These are phyloP conservation scores for Ocimum tenuiflorum DNA, from an alignment of 257 asterid genomes.

Conservation along the genomic window DNA sequence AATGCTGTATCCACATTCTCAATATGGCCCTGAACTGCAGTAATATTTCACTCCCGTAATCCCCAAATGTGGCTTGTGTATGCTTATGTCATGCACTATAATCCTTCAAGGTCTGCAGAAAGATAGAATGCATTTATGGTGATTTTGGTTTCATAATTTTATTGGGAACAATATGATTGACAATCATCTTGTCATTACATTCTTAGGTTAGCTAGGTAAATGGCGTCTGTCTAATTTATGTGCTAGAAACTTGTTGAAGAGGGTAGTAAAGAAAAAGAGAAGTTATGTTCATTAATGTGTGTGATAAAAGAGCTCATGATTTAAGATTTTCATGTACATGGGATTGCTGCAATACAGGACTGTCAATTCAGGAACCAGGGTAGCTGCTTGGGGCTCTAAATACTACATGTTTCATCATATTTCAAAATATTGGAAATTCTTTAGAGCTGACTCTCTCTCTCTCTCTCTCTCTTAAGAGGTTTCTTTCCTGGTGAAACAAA, in stretches of 20 bases:
- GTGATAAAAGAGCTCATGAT: no score
- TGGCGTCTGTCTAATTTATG: no score
- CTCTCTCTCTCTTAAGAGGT: neutral
- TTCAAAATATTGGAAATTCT: neutral
- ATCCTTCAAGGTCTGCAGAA: conserved; percentile 16
- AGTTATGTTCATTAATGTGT: no score
- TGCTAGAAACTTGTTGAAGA: no score
- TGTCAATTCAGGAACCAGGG: conserved; percentile 39
- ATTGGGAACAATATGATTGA: neutral
- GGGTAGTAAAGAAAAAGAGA: no score
- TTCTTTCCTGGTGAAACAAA: neutral
- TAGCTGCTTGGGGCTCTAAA: conserved; percentile 27
- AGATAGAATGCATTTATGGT: neutral
- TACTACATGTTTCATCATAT: no score
- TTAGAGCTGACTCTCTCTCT: neutral
- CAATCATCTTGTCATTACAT: neutral
- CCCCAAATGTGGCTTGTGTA: no score
- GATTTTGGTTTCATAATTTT: neutral
- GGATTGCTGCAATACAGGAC: conserved; percentile 6
- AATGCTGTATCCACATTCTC: no score
- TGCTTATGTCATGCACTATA: neutral
- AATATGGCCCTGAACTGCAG: neutral
- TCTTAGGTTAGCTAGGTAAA: conserved; percentile 8
- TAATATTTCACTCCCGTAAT: neutral
- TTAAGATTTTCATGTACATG: neutral